These are phyloP conservation scores for Syncephalastrum monosporum DNA, from an alignment of 371 early-diverging fungal species.

Conservation along the genomic window DNA sequence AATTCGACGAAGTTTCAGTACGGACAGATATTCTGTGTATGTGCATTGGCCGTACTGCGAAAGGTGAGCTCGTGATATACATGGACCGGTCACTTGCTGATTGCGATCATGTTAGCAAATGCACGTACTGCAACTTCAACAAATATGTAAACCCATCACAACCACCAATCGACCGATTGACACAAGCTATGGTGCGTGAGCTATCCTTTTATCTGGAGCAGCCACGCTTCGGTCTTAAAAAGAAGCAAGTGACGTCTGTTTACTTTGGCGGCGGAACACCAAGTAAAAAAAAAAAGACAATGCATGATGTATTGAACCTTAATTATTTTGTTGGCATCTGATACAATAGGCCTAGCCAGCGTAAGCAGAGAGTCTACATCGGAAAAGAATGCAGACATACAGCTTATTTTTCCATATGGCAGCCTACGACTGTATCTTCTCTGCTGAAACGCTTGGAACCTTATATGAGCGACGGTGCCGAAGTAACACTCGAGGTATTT, in stretches of 20 bases:
- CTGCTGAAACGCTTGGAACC: not conserved
- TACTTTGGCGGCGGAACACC: constrained; percentile 75
- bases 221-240: constrained; percentile 26
- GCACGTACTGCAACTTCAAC: constrained; percentile 87
- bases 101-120: constrained; percentile 50
- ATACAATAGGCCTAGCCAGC: constrained; percentile 19
- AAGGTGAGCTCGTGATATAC: constrained; percentile 33
- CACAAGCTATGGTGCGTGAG: constrained; percentile 51
- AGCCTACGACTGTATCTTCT: constrained; percentile 10
- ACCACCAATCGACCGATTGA: constrained; percentile 57
- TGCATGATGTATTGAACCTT: not conserved
- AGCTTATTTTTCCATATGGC: not conserved
- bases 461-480: constrained; percentile 25
- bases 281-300: constrained; percentile 23
- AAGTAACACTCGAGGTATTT: constrained; percentile 62
- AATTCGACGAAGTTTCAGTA: no score
- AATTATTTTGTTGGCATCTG: constrained; percentile 4
- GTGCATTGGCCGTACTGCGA: constrained; percentile 89
- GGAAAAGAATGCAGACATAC: no score
- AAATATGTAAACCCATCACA: constrained; percentile 69
- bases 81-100: not conserved
- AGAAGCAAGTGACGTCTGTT: constrained; percentile 54
- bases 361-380: not conserved
- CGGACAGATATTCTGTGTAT: constrained; percentile 59
- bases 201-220: constrained; percentile 39